Percentiles rank a stretch among this genome's conserved stretches.
Evolutionary conservation across 2,329 filamentous ascomycete species (phyloP).

Genomic region (Epichloe uncinata): DNA sequence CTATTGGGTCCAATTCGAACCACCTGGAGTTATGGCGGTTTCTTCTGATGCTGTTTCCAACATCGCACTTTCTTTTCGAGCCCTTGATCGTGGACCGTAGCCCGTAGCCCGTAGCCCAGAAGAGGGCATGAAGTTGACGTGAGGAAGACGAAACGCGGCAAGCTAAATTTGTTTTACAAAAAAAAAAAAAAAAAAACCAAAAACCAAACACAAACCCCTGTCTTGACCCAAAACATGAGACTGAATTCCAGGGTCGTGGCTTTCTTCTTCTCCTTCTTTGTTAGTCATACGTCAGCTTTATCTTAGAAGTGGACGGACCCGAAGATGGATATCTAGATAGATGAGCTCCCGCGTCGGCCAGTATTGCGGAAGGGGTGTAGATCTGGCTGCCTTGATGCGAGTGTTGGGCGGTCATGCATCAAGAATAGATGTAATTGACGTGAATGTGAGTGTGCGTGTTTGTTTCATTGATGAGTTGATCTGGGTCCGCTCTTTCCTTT

Average conservation of each 20-base stretch:
- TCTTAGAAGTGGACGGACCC: conserved; percentile 1
- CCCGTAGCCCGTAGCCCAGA: background rate
- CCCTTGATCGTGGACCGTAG: background rate
- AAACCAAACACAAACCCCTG: background rate
- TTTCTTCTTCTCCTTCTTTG: background rate
- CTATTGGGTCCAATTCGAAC: background rate
- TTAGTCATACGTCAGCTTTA: background rate
- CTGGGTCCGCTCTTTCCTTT: background rate
- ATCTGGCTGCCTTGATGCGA: background rate
- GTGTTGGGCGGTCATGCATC: background rate
- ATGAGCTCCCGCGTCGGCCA: background rate
- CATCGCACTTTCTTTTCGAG: background rate
- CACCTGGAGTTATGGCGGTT: background rate
- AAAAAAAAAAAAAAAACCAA: no score
- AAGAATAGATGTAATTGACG: background rate
- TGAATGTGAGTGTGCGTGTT: background rate
- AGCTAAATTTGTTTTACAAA: background rate
- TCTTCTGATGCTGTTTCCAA: no score
- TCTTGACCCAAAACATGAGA: background rate
- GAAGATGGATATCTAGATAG: conserved; percentile 3
- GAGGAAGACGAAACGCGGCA: background rate
- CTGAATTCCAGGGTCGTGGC: background rate
- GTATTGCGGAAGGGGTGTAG: conserved; percentile 1
- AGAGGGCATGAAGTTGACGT: background rate
- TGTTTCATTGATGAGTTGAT: background rate